Evolutionary conservation across 2,329 filamentous ascomycete genomes (phyloP).

Genomic region (Ilyonectria destructans): DNA sequence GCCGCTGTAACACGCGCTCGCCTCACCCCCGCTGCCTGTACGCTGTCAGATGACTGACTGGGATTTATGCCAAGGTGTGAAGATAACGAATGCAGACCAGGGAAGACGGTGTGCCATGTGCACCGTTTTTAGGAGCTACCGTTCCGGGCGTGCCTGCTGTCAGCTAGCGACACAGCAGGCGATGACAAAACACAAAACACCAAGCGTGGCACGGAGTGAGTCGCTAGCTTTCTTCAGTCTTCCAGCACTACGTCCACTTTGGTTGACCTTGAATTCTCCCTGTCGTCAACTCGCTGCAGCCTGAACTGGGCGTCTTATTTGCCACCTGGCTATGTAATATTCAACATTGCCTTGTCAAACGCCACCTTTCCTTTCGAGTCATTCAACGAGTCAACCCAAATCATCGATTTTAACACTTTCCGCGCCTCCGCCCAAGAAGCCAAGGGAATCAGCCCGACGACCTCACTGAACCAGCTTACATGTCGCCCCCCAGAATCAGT

Average conservation of each 20-base stretch:
- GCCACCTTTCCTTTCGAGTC: slow-evolving; percentile 6
- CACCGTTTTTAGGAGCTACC: slow-evolving; percentile 2
- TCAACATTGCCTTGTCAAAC: slow-evolving; percentile 8
- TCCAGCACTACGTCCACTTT: background rate
- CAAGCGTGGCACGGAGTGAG: background rate
- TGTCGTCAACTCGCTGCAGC: background rate
- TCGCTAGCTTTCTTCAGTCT: background rate
- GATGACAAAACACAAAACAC: slow-evolving; percentile 1
- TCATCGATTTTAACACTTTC: slow-evolving; percentile 20
- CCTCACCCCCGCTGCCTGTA: slow-evolving; percentile 4
- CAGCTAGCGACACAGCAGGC: background rate
- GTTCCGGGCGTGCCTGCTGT: background rate
- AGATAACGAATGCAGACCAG: slow-evolving; percentile 1
- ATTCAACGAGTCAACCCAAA: slow-evolving; percentile 40
- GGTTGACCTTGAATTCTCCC: background rate
- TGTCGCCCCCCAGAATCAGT: rapidly evolving
- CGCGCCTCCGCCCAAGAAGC: slow-evolving; percentile 28
- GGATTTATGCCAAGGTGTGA: slow-evolving; percentile 11
- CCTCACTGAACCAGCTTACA: slow-evolving; percentile 13
- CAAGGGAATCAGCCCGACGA: background rate
- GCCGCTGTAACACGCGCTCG: slow-evolving; percentile 21
- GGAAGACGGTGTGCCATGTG: background rate
- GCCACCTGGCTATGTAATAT: background rate
- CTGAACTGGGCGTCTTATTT: background rate
- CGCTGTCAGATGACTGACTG: slow-evolving; percentile 22